Percentiles rank a stretch among this genome's conserved stretches.
Evolutionary conservation across 305 asterid genomes (phyloP).

Genomic region (Fraxinus nigra): DNA sequence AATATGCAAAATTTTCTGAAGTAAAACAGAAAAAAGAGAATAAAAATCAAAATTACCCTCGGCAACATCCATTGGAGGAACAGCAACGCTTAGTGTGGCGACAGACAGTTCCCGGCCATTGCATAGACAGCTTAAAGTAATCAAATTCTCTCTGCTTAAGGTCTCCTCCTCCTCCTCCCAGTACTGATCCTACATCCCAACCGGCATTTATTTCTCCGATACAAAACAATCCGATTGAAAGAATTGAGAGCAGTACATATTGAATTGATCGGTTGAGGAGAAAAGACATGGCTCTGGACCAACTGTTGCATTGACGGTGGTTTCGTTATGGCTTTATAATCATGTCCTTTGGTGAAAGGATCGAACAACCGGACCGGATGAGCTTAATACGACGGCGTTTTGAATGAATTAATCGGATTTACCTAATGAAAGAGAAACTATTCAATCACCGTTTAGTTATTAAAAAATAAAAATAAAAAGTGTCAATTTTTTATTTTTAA

Average conservation of each 20-base stretch:
- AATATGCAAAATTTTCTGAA: neutral
- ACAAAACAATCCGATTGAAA: constrained; percentile 38
- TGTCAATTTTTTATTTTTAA: too few relatives aligned
- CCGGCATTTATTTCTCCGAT: constrained; percentile 26
- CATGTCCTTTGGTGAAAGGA: too few relatives aligned
- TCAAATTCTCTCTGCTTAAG: constrained; percentile 65
- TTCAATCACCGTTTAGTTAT: too few relatives aligned
- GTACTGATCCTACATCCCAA: constrained; percentile 27
- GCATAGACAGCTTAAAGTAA: constrained; percentile 69
- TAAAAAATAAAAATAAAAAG: too few relatives aligned
- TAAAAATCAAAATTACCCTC: constrained; percentile 40
- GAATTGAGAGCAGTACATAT: constrained; percentile 24
- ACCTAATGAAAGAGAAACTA: too few relatives aligned
- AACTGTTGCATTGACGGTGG: neutral
- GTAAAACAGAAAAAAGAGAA: neutral
- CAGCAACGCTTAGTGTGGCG: constrained; percentile 62
- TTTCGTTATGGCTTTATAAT: neutral
- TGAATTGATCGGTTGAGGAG: constrained; percentile 23
- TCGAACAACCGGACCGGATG: too few relatives aligned
- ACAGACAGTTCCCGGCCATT: constrained; percentile 81
- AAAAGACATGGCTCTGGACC: constrained; percentile 42
- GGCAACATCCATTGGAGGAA: constrained; percentile 71
- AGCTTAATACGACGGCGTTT: too few relatives aligned
- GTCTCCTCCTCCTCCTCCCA: constrained; percentile 17
- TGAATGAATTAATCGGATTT: too few relatives aligned